Evolutionary conservation across 352 stramenopile genomes (phyloP).

Genomic region (Phytophthora colocasiae): DNA sequence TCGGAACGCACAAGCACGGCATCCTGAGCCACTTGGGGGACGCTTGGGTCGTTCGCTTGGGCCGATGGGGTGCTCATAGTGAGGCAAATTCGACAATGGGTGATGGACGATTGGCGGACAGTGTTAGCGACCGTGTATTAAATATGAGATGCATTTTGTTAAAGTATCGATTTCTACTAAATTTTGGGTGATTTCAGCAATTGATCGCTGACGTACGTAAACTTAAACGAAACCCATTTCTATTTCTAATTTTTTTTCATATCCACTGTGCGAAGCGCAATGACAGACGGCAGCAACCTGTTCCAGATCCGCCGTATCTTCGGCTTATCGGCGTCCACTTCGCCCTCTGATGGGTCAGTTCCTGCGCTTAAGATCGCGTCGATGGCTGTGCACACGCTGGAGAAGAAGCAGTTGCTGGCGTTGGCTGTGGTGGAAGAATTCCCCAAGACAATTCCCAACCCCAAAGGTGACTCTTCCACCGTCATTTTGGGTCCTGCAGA

Average conservation of each 20-base stretch:
- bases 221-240: conserved; percentile 14
- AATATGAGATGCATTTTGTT: too few species aligned
- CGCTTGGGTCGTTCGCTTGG: conserved; percentile 14
- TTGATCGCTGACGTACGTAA: conserved; percentile 16
- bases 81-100: conserved; percentile 24
- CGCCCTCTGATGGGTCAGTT: conserved; percentile 3
- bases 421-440: conserved; percentile 51
- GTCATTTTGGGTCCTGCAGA: conserved; percentile 15
- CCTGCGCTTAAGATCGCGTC: conserved; percentile 51
- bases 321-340: conserved; percentile 20
- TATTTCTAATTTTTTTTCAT: conserved; percentile 4
- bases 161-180: not conserved
- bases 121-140: not conserved
- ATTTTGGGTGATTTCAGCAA: not conserved
- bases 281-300: conserved; percentile 57
- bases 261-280: not conserved
- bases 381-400: conserved; percentile 72
- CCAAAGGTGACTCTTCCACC: not conserved
- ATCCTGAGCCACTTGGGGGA: conserved; percentile 68
- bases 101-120: conserved; percentile 27
- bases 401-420: conserved; percentile 81
- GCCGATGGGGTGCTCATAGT: conserved; percentile 22
- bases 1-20: conserved; percentile 83
- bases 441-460: not conserved
- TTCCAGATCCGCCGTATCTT: conserved; percentile 85